Evolutionary conservation across 768 basidiomycete genomes (phyloP), one percentile per base, ranked within the genome.

Genomic region (Dioszegia crocea): DNA sequence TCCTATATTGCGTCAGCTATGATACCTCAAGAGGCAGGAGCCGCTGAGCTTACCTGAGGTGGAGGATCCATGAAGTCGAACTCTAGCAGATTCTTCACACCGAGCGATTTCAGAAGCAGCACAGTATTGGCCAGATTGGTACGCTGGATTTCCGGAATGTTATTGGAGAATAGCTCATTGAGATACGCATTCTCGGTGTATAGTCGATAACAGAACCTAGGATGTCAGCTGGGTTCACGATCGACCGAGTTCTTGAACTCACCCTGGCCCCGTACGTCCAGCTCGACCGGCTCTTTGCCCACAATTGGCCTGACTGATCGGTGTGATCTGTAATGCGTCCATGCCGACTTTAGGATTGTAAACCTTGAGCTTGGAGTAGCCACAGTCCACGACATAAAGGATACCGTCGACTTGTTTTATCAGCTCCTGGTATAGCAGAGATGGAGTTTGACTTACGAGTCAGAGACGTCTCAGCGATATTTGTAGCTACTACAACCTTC

Each of bases 31-130:
- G 9, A 10, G 5, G 38, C n/a, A 38, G 46, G 39, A 52, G 40
- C n/a, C 8, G n/a, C 33, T 17, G 19, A 44, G 30, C 76, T 55
- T 67, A 87, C 89, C 83, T 94, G 92, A n/a, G 96, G 96, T 21
- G 96, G 96, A n/a, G 96, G 96, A 75, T 99, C 96, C 96, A 99
- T 98, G 74, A 99, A 99, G 78, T 98, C 94, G 71, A 98, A 99
- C 78, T 99, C 94, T 21, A 99, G 82, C 40, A 97, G 78, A 74
- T 98, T 91, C 80, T 96, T 96, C 40, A 99, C 96, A 10, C 96
- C 94, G 4, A 99, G 81, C 2, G 93, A 93, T 75, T 98, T 99
- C 59, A 99, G 82, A 36, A 98, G 78, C 21, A 98, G 78, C 0
- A 98, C 96, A 0, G 94, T 99, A 70, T 99, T 98, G 19, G 96